Base-by-base conservation (phyloP, 106 monocot genomes). In the Dioscorea dumetorum region DNA sequence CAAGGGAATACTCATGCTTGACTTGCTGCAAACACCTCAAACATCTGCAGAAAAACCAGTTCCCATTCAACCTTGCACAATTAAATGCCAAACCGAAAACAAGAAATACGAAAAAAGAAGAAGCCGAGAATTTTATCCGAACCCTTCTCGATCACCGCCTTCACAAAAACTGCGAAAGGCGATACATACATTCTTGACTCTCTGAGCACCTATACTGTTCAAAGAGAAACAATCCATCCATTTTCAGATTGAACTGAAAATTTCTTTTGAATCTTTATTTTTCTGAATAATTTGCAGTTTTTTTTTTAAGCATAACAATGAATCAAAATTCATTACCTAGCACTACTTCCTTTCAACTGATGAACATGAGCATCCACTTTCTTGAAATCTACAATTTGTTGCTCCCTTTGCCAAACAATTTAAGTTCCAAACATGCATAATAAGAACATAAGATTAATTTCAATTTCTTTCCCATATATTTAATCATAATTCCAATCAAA, bases 261-360 rank as follows among this genome's bases (percentile, higher is more conserved):
- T 54, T 54, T 54, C 15, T 54, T 18, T 5, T 13, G 17, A 51
- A 51, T 15, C 19, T 18, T 54, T 54, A 54, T 12, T 18, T 54
- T 16, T 18, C 5, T 12, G 15, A 16, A 54, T 14, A 18, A 54
- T 54, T 54, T 54, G 18, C 54, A 18, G 3, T 18, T 12, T 54
- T 16, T 54, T 12, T 54, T 16, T n/a, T n/a, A n/a, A 54, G 54
- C 15, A 54, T 8, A 54, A 16, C 5, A 16, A 16, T 54, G 0
- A 54, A 54, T 54, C 54, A 54, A 51, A 51, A 54, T 54, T 15
- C 54, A 54, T 19, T 54, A 89, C 90, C 90, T 91, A 49, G 87
- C 76, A 60, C 87, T 91, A 74, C 86, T 78, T 10, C 90, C 90
- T 68, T 87, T 91, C 49, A 91, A 67, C 73, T 91, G 90, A 68